These are phyloP conservation scores for Chlamydomonas eustigma DNA, from an alignment of 139 green algal genomes.

Conservation along the genomic window DNA sequence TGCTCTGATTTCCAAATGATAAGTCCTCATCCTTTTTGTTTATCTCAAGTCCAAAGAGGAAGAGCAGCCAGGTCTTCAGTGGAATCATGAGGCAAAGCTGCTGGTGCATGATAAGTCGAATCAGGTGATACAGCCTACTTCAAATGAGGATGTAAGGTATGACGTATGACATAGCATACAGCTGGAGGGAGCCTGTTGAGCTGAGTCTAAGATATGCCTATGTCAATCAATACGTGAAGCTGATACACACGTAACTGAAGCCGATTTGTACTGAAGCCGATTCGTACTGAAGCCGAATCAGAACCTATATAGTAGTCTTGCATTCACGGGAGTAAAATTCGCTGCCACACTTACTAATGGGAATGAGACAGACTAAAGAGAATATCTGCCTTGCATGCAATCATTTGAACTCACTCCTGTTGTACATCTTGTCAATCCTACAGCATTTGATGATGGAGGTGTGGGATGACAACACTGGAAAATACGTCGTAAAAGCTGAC, in stretches of 20 bases:
- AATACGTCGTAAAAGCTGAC: background rate
- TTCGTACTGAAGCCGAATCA: too few relatives aligned
- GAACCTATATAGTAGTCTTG: background rate
- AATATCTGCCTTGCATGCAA: too few relatives aligned
- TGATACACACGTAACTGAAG: too few relatives aligned
- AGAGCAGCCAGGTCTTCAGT: too few relatives aligned
- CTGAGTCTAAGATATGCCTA: background rate
- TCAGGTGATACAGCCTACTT: background rate
- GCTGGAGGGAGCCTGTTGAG: background rate
- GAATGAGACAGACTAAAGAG: too few relatives aligned
- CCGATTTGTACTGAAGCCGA: too few relatives aligned
- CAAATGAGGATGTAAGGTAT: background rate
- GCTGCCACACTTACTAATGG: too few relatives aligned
- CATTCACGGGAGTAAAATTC: too few relatives aligned
- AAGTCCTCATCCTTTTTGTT: too few relatives aligned
- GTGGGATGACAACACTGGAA: background rate
- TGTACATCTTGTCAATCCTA: too few relatives aligned
- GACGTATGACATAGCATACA: background rate
- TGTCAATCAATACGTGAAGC: background rate
- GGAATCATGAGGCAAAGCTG: background rate
- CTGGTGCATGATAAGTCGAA: conserved; percentile 7
- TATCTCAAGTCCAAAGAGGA: too few relatives aligned
- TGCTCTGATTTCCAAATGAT: background rate
- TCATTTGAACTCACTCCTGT: background rate
- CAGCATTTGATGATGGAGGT: background rate